A percentile compares a stretch with the other conserved stretches of the same genome.
Evolutionary conservation across 2,329 filamentous ascomycete genomes (phyloP).

Genomic region (Botrytis hyacinthi): DNA sequence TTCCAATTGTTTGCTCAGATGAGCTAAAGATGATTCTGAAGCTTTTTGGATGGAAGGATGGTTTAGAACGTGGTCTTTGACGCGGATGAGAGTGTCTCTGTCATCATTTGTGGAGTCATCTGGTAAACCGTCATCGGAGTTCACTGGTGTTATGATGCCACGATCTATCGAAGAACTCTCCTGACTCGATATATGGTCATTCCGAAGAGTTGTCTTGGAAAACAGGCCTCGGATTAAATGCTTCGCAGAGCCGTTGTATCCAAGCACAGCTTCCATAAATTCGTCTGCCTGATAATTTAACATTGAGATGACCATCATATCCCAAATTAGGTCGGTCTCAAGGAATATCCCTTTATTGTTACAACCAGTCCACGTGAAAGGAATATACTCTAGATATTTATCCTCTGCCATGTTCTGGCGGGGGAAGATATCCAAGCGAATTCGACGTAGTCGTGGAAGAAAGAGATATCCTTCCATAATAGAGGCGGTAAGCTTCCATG

Average conservation of each 20-base stretch:
- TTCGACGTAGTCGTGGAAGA: not conserved
- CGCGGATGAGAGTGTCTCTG: not conserved
- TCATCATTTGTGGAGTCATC: not conserved
- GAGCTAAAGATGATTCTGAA: not conserved
- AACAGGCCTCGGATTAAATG: not conserved
- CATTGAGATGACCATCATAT: conserved; percentile 11
- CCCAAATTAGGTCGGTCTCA: not conserved
- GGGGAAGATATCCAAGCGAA: not conserved
- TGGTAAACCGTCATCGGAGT: not conserved
- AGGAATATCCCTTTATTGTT: not conserved
- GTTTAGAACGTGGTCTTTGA: not conserved
- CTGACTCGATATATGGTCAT: not conserved
- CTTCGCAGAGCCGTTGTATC: not conserved
- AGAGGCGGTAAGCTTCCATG: not conserved
- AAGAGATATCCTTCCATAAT: not conserved
- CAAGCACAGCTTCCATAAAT: conserved; percentile 2
- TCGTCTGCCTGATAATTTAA: conserved; percentile 9
- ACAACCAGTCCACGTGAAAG: conserved; percentile 10
- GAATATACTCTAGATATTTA: conserved; percentile 11
- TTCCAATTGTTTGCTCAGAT: not conserved
- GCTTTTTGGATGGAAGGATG: not conserved
- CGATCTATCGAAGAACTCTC: not conserved
- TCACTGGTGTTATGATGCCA: not conserved
- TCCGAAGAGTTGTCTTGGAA: not conserved
- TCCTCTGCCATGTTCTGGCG: not conserved